Conservation (phyloP, 768 basidiomycete genomes). For the Russula ochroleuca region DNA sequence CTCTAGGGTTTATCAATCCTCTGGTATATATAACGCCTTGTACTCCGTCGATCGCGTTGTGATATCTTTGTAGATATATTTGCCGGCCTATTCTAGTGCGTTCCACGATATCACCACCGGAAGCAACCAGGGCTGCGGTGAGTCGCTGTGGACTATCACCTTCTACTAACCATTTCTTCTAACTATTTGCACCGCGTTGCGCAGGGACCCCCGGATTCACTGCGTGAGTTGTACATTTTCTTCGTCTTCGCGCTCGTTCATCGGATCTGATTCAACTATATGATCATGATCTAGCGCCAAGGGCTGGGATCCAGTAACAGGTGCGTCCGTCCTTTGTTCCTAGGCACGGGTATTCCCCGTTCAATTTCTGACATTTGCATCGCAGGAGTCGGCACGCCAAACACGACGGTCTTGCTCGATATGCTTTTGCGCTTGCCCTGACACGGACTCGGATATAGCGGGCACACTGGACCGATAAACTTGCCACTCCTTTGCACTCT, state of each 20-base stretch:
- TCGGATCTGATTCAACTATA: neutral
- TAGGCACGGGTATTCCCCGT: neutral
- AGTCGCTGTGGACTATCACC: neutral
- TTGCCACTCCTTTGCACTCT: neutral
- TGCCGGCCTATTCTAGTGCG: neutral
- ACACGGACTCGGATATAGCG: neutral
- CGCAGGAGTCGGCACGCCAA: conserved; percentile 17
- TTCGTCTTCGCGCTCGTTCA: neutral
- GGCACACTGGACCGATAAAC: neutral
- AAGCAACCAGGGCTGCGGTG: conserved; percentile 18
- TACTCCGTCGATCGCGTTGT: neutral
- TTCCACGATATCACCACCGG: conserved; percentile 20
- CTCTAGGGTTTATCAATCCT: conserved; percentile 16
- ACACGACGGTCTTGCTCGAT: neutral
- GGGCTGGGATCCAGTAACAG: conserved; percentile 23
- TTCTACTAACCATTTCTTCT: neutral
- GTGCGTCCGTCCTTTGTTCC: neutral
- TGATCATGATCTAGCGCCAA: neutral
- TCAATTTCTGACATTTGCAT: neutral
- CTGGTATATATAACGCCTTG: neutral
- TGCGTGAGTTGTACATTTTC: conserved; percentile 5
- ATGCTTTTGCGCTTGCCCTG: neutral
- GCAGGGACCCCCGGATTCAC: conserved; percentile 13
- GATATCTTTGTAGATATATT: conserved; percentile 12
- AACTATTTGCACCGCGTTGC: neutral